These are phyloP conservation scores for Neurospora sp. DNA, from an alignment of 495 filamentous ascomycete species.

Conservation along the genomic window DNA sequence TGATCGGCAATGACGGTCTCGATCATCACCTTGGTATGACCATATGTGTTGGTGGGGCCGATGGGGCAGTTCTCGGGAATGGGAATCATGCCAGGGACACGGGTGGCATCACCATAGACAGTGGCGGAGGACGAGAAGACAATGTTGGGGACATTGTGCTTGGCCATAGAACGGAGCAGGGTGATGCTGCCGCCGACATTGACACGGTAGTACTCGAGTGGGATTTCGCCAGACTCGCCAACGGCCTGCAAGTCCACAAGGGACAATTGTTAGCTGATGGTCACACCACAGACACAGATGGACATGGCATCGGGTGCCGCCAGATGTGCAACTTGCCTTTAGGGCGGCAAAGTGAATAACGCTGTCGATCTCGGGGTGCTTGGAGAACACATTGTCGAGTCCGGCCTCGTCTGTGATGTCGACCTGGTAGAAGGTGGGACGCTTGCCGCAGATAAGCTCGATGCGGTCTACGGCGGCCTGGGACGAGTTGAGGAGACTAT, in stretches of 20 bases:
- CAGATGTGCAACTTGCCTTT: conserved; percentile 52
- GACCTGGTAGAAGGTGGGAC: conserved; percentile 71
- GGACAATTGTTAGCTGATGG: neutral
- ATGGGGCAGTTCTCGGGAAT: conserved; percentile 96
- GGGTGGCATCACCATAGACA: conserved; percentile 96
- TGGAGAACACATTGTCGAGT: conserved; percentile 80
- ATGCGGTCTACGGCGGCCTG: conserved; percentile 83
- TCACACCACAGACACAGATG: conserved; percentile 1
- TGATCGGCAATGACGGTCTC: conserved; percentile 87
- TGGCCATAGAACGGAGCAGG: conserved; percentile 78
- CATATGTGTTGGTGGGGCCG: conserved; percentile 94
- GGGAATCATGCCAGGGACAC: conserved; percentile 95
- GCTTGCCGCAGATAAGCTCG: conserved; percentile 84
- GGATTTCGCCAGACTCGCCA: conserved; percentile 90
- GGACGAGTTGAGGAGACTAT: conserved; percentile 94
- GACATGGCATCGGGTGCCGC: neutral
- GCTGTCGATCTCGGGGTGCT: conserved; percentile 87
- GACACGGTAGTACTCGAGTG: conserved; percentile 93
- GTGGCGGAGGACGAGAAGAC: conserved; percentile 96
- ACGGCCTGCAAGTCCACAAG: conserved; percentile 55
- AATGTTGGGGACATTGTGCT: conserved; percentile 86
- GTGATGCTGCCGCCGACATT: conserved; percentile 91
- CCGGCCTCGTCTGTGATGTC: conserved; percentile 79
- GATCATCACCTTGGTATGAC: conserved; percentile 85
- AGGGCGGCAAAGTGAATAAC: conserved; percentile 98